Evolutionary conservation across 345 rosid genomes (phyloP), one percentile per base, ranked within the genome.

Genomic region (Eucalyptus polyanthemos): DNA sequence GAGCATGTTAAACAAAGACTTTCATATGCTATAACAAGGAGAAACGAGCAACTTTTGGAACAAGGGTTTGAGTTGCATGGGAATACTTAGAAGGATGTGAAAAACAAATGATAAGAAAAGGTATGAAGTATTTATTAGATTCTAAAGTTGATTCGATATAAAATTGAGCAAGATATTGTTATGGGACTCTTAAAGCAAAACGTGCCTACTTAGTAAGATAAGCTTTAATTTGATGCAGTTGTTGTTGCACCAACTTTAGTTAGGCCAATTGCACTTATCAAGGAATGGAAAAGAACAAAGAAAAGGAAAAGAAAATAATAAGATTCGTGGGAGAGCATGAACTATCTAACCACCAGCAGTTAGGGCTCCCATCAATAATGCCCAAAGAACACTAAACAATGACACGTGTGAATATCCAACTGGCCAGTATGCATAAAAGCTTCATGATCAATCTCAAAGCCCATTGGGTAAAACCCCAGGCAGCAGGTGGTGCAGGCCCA

Each of bases 21-120:
- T 60, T 6, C 3, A 5, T 0, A 60, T 60, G 67, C 67, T 3
- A 12, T 11, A 12, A 11, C 3, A 27, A 60, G n/a, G 31, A 27
- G 0, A 27, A 60, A 31, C 7, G 4, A 60, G 14, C 67, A 25
- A 58, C 14, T 58, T 24, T 11, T 0, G 14, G 1, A 58, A 58
- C 67, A 24, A 58, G 14, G 67, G 67, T 11, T 60, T 0, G 1
- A 58, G 65, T 25, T 25, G 4, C 31, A 60, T 60, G 67, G 7
- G 1, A 60, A 27, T 60, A 60, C 7, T 8, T 0, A 5, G 3
- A 69, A 31, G 12, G 42, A 69, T 0, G 12, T 3, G 80, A 69
- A 31, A 4, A 9, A 11, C 10, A 67, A 31, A 67, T 31, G 42
- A 31, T 8, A 31, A 31, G 22, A 9, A 67, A 8, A 21, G 6